Conservation (phyloP, 495 filamentous ascomycete genomes). For the Annulohypoxylon nitens region DNA sequence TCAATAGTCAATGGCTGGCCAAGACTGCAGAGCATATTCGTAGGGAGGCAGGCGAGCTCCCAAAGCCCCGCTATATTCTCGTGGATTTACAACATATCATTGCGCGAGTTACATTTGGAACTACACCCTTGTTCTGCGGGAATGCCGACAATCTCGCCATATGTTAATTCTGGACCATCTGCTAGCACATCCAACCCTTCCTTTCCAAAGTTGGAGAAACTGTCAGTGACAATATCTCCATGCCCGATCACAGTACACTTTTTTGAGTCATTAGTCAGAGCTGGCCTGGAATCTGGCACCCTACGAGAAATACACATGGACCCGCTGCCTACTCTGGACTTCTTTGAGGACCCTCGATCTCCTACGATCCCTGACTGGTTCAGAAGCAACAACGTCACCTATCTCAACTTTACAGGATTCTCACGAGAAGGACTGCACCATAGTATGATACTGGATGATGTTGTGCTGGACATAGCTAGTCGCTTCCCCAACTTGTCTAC, state of each 20-base stretch:
- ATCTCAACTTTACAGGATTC: conserved; percentile 41
- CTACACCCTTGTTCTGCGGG: not conserved
- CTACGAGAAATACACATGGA: conserved; percentile 41
- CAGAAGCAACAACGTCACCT: conserved; percentile 36
- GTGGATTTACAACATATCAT: not conserved
- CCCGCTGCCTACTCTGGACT: conserved; percentile 19
- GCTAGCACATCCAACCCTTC: not conserved
- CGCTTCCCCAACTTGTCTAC: conserved; percentile 46
- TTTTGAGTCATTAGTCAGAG: conserved; percentile 32
- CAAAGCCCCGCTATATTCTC: too few species aligned
- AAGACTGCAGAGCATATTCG: conserved; percentile 34
- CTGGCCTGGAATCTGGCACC: conserved; percentile 46
- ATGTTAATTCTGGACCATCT: not conserved
- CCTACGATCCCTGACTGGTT: conserved; percentile 35
- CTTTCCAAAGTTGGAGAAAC: conserved; percentile 24
- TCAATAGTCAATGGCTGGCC: conserved; percentile 24
- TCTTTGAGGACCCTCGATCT: not conserved
- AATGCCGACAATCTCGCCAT: not conserved
- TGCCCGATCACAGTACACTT: not conserved
- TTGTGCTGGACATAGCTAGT: conserved; percentile 16
- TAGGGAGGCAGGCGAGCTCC: conserved; percentile 18
- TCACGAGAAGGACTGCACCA: not conserved
- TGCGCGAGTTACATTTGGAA: conserved; percentile 41
- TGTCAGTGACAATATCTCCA: conserved; percentile 15
- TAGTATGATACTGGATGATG: conserved; percentile 16